Conservation (phyloP, 345 rosid genomes). For the Camelina neglecta region DNA sequence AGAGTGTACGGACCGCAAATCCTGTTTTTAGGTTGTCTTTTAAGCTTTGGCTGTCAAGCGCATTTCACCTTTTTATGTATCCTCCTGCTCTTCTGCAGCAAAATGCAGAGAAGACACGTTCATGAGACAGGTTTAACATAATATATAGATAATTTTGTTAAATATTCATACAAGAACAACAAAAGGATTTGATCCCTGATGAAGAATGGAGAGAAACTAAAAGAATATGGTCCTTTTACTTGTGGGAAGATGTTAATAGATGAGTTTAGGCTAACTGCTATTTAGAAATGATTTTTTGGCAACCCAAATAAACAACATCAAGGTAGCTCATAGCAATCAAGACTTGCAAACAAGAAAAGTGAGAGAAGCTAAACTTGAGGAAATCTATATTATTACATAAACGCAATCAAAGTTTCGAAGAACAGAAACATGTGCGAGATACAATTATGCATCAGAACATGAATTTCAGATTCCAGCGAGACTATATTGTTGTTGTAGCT, state of each 20-base stretch:
- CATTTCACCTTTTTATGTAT: too few species aligned
- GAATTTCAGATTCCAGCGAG: conserved; percentile 6
- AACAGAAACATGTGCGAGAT: conserved; percentile 7
- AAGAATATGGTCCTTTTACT: too few species aligned
- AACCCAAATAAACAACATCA: background rate
- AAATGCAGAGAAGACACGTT: background rate
- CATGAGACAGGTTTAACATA: background rate
- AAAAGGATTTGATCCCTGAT: too few species aligned
- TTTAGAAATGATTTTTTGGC: background rate
- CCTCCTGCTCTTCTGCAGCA: too few species aligned
- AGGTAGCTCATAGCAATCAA: conserved; percentile 12
- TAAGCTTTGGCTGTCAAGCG: conserved; percentile 23
- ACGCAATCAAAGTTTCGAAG: background rate
- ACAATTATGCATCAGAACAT: conserved; percentile 1
- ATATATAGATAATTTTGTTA: background rate
- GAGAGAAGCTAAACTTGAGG: background rate
- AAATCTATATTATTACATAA: background rate
- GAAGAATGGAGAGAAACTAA: too few species aligned
- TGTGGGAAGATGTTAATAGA: too few species aligned
- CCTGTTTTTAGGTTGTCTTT: conserved; percentile 10
- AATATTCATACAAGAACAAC: conserved; percentile 18
- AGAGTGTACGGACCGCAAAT: conserved; percentile 28
- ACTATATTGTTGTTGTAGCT: conserved; percentile 15
- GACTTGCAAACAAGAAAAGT: conserved; percentile 2
- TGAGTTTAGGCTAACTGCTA: background rate